phyloP scores from a whole-genome alignment of 768 basidiomycete species.

The Termitomyces titanicus region DNA sequence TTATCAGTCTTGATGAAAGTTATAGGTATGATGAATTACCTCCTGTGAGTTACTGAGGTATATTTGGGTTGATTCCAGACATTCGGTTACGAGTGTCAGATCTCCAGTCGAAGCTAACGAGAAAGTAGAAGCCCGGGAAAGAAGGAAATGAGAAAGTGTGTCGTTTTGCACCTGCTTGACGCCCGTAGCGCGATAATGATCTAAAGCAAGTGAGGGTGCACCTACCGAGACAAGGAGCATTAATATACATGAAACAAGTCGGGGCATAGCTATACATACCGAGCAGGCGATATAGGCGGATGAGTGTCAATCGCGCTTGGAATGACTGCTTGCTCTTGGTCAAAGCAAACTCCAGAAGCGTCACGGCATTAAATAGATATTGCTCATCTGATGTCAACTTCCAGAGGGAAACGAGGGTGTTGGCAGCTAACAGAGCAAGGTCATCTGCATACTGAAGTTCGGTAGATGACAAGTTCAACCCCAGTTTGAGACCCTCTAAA shows the following conservation, averaged over 20 bases:
- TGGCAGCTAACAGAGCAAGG: slow-evolving; percentile 70
- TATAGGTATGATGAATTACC: slow-evolving; percentile 29
- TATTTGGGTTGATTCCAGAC: slow-evolving; percentile 76
- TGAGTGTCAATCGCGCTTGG: slow-evolving; percentile 69
- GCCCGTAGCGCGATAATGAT: slow-evolving; percentile 76
- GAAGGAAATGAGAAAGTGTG: slow-evolving; percentile 80
- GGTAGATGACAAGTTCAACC: slow-evolving; percentile 59
- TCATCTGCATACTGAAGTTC: slow-evolving; percentile 91
- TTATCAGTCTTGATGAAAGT: slow-evolving; percentile 1
- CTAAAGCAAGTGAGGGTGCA: slow-evolving; percentile 65
- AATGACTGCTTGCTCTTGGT: slow-evolving; percentile 76
- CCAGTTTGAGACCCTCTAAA: slow-evolving; percentile 62
- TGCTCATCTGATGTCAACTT: slow-evolving; percentile 47
- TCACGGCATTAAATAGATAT: slow-evolving; percentile 60
- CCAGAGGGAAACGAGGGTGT: slow-evolving; percentile 66
- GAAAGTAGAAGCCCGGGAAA: slow-evolving; percentile 76
- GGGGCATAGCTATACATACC: slow-evolving; percentile 39
- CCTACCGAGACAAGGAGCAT: slow-evolving; percentile 38
- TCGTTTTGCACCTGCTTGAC: slow-evolving; percentile 87
- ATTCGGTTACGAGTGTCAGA: slow-evolving; percentile 70
- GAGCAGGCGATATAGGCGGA: slow-evolving; percentile 79
- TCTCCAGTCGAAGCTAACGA: slow-evolving; percentile 75
- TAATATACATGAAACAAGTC: not conserved
- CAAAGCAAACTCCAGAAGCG: slow-evolving; percentile 69
- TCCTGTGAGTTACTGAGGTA: slow-evolving; percentile 80